phyloP scores from a whole-genome alignment of 2,329 filamentous ascomycete genomes.

The Sporothrix globosa region DNA sequence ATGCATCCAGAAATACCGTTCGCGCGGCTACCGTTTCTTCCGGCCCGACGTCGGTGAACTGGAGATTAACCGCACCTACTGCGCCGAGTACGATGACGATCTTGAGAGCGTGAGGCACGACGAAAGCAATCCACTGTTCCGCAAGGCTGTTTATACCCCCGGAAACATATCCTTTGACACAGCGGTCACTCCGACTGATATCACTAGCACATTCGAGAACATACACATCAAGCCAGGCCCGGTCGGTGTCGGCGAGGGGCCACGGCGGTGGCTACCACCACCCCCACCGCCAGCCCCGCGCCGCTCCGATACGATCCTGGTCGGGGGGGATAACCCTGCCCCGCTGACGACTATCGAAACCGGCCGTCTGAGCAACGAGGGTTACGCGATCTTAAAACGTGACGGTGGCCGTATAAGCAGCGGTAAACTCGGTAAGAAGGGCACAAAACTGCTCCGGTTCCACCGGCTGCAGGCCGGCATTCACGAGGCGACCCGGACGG shows the following conservation, averaged over 20 bases:
- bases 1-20: constrained; percentile 30
- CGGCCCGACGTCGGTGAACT: no score
- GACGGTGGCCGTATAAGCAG: not conserved
- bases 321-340: not conserved
- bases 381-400: not conserved
- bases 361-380: not conserved
- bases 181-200: not conserved
- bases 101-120: not conserved
- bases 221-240: not conserved
- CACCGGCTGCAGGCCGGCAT: not conserved
- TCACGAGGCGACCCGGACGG: not conserved
- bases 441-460: constrained; percentile 30
- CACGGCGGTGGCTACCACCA: not conserved
- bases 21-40: constrained; percentile 31
- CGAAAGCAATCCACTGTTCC: not conserved
- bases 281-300: not conserved
- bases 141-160: not conserved
- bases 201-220: not conserved
- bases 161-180: not conserved
- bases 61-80: not conserved
- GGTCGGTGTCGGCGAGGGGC: not conserved
- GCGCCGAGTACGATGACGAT: constrained; percentile 1
- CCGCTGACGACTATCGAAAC: not conserved
- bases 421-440: constrained; percentile 16
- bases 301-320: no score